Evolutionary conservation across 805 yeast species (phyloP), one percentile per base, ranked within the genome.

Genomic region (Pichia cabralensis): DNA sequence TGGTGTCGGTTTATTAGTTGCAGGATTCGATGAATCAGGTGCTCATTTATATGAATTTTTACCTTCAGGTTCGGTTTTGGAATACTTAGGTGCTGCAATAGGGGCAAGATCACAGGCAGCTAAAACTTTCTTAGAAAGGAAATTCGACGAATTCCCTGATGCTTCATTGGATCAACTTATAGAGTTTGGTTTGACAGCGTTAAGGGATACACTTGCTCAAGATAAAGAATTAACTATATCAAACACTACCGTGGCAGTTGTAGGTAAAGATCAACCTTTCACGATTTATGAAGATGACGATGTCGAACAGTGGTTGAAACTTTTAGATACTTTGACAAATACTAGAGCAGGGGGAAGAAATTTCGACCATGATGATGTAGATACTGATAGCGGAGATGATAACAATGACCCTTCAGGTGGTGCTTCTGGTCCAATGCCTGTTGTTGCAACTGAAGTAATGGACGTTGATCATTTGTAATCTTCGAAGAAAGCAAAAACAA

Each of bases 51-150:
- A 75, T 58, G 99, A 92, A 64, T 92, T 92, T 61, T 89, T 83
- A 55, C 98, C 99, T 13, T 80, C 94, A 8, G 99, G 99, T 2
- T 78, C 89, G 18, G 92, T 81, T 16, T 66, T 86, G 49, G 97
- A 92, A 59, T 82, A 88, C 55, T 74, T 71, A 47, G 97, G 95
- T 23, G 78, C 96, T 10, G 95, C 98, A 24, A 85, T 92, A 52
- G 99, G 99, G 30, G 97, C 99, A 8, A 74, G 99, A 55, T 89
- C 97, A 3, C 99, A 92, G 62, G 97, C 97, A 33, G 96, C 96
- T 12, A 76, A 94, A 64, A 92, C 99, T 3, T 92, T 85, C 49
- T 64, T 92, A 54, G 99, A 92, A 61, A 77, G 95, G 54, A 79
- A 80, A 46, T 68, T 78, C 53, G 85, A 82, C 24, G 64, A 66